These are phyloP conservation scores for Aspergillus awamori DNA, from an alignment of 2,329 filamentous ascomycete species.

Conservation along the genomic window DNA sequence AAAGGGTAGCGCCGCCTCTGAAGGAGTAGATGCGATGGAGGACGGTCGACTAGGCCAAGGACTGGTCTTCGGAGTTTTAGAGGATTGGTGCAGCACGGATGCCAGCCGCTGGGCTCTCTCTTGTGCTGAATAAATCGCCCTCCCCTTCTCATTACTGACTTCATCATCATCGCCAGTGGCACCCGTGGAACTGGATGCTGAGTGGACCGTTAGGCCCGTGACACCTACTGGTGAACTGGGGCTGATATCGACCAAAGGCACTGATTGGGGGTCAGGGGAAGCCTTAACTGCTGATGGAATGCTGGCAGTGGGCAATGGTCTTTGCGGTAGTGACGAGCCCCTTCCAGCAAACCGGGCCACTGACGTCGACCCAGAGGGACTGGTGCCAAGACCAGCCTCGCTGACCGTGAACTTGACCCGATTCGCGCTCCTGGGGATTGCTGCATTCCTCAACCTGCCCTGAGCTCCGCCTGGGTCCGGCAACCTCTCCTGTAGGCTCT, in stretches of 20 bases:
- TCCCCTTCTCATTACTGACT: slow-evolving; percentile 39
- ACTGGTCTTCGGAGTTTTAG: slow-evolving; percentile 35
- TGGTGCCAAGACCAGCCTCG: slow-evolving; percentile 25
- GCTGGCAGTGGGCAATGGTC: slow-evolving; percentile 38
- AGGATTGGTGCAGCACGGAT: slow-evolving; percentile 36
- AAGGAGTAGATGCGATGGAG: slow-evolving; percentile 35
- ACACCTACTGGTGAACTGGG: slow-evolving; percentile 33
- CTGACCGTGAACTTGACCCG: slow-evolving; percentile 37
- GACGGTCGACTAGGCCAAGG: slow-evolving; percentile 32
- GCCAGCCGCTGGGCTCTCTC: slow-evolving; percentile 38
- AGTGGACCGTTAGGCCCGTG: slow-evolving; percentile 32
- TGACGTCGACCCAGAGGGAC: slow-evolving; percentile 27
- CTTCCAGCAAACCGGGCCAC: slow-evolving; percentile 35
- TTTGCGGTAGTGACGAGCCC: slow-evolving; percentile 35
- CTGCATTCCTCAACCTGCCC: slow-evolving; percentile 41
- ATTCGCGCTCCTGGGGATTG: slow-evolving; percentile 41
- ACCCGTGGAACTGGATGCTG: slow-evolving; percentile 27
- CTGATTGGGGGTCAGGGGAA: slow-evolving; percentile 24
- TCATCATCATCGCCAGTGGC: slow-evolving; percentile 29
- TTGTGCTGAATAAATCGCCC: slow-evolving; percentile 38
- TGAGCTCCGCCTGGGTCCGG: slow-evolving; percentile 31
- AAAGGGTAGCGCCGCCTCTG: slow-evolving; percentile 28
- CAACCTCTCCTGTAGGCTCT: slow-evolving; percentile 24
- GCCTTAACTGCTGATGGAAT: slow-evolving; percentile 39
- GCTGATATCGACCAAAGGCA: slow-evolving; percentile 31